These are phyloP conservation scores for Parietaria judaica DNA, from an alignment of 306 rosid genomes.

Conservation along the genomic window DNA sequence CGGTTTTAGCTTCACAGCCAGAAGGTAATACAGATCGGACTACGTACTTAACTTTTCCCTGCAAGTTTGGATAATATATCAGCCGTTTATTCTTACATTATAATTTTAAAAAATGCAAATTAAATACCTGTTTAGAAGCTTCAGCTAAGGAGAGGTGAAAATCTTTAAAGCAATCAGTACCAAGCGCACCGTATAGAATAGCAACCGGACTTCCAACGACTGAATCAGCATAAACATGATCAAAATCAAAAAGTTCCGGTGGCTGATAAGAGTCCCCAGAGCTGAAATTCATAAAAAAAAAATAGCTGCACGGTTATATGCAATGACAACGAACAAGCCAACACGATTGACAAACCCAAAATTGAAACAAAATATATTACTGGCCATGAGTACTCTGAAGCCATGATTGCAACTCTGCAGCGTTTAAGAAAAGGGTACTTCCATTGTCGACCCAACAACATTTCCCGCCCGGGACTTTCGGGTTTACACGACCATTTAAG, in stretches of 20 bases:
- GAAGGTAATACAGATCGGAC: conserved; percentile 67
- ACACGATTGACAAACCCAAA: neutral
- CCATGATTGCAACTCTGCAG: conserved; percentile 48
- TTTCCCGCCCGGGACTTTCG: conserved; percentile 43
- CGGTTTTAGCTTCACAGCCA: conserved; percentile 62
- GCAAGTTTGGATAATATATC: conserved; percentile 19
- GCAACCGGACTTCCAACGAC: conserved; percentile 56
- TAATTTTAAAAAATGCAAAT: neutral
- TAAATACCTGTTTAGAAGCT: conserved; percentile 71
- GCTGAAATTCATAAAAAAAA: conserved; percentile 28
- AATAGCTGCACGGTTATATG: neutral
- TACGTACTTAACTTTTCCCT: conserved; percentile 83
- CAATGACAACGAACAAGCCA: neutral
- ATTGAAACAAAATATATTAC: conserved; percentile 34
- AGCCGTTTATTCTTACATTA: conserved; percentile 4
- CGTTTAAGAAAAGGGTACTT: conserved; percentile 49
- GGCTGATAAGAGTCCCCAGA: conserved; percentile 50
- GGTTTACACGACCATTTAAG: conserved; percentile 38
- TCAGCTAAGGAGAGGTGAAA: conserved; percentile 60
- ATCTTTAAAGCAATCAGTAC: conserved; percentile 73
- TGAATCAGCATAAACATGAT: conserved; percentile 74
- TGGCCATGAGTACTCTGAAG: conserved; percentile 29
- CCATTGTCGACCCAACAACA: conserved; percentile 95
- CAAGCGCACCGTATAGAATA: conserved; percentile 87
- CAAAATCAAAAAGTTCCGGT: conserved; percentile 81